phyloP scores from a whole-genome alignment of 2,329 filamentous ascomycete species.

The Phyllosticta paracitricarpa region DNA sequence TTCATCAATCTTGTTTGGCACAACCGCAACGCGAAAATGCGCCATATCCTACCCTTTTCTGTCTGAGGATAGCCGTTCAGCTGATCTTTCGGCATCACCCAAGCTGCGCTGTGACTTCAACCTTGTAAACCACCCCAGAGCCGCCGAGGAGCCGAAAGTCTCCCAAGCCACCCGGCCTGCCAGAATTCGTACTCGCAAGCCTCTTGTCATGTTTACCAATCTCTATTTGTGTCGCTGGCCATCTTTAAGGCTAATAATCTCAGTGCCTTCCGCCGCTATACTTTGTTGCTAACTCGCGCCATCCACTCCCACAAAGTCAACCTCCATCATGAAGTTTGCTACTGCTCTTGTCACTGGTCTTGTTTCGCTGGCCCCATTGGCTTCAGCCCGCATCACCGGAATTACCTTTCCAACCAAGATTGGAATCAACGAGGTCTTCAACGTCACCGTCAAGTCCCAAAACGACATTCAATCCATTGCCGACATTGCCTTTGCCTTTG shows the following conservation, averaged over 20 bases:
- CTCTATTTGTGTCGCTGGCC: not conserved
- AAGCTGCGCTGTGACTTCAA: not conserved
- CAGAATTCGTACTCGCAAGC: not conserved
- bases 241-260: not conserved
- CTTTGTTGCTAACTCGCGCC: not conserved
- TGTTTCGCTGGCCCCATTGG: conserved; percentile 12
- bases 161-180: not conserved
- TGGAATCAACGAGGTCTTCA: conserved; percentile 27
- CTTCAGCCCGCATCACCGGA: conserved; percentile 34
- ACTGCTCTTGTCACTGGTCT: conserved; percentile 13
- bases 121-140: not conserved
- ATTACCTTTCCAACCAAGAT: conserved; percentile 36
- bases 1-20: not conserved
- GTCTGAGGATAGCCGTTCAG: not conserved
- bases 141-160: not conserved
- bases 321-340: conserved; percentile 14
- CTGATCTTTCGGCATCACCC: not conserved
- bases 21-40: not conserved
- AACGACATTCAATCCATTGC: conserved; percentile 36
- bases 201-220: not conserved
- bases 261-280: not conserved
- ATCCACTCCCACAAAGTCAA: not conserved
- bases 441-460: conserved; percentile 29
- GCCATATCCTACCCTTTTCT: not conserved
- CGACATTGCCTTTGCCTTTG: conserved; percentile 38